These are phyloP conservation scores for Daldinia decipiens DNA, from an alignment of 495 filamentous ascomycete genomes.

Conservation along the genomic window DNA sequence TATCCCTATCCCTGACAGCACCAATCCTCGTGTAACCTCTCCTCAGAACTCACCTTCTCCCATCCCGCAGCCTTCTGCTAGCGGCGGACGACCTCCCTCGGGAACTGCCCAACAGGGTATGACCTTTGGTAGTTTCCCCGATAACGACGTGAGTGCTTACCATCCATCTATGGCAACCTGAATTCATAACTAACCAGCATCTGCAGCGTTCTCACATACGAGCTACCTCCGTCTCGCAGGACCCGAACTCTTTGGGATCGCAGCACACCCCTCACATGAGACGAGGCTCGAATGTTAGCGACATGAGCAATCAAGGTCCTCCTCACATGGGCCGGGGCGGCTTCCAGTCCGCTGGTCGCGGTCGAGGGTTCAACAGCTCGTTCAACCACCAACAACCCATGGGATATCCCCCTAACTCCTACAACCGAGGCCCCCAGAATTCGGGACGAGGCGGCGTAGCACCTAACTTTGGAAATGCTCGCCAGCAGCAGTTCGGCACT, in stretches of 20 bases:
- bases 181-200: constrained; percentile 46
- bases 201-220: constrained; percentile 66
- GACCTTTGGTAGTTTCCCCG: constrained; percentile 85
- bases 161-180: background rate
- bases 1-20: constrained; percentile 67
- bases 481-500: constrained; percentile 42
- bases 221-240: constrained; percentile 62
- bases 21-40: constrained; percentile 73
- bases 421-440: constrained; percentile 66
- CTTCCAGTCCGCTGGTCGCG: constrained; percentile 65
- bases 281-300: constrained; percentile 81
- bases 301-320: constrained; percentile 73
- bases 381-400: constrained; percentile 65
- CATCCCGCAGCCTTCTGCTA: constrained; percentile 85
- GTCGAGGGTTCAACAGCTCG: constrained; percentile 67
- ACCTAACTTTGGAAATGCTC: constrained; percentile 64
- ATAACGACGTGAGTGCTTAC: constrained; percentile 71
- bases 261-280: constrained; percentile 76
- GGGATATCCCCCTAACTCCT: constrained; percentile 71
- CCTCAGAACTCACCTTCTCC: constrained; percentile 85
- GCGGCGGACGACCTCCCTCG: constrained; percentile 84
- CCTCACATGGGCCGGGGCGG: constrained; percentile 57
- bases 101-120: constrained; percentile 71
- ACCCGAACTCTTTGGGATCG: constrained; percentile 66
- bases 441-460: constrained; percentile 75